These are phyloP conservation scores for Diaporthe sp. DNA, from an alignment of 2,329 filamentous ascomycete species.

Conservation along the genomic window DNA sequence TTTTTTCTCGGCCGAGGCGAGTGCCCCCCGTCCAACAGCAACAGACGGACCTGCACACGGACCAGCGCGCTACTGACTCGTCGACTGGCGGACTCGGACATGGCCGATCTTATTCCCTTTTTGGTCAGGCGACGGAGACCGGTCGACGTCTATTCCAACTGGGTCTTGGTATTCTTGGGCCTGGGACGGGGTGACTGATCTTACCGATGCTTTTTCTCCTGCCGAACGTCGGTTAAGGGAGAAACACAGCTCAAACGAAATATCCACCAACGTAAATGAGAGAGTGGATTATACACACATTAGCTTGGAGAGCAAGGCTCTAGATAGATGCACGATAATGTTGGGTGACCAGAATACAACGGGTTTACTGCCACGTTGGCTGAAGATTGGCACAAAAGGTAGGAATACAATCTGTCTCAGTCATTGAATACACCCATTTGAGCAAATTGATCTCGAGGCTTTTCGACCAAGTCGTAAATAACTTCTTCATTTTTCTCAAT, in stretches of 20 bases:
- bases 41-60: neutral
- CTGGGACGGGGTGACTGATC: neutral
- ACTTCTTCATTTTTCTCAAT: no score
- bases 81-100: constrained; percentile 15
- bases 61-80: constrained; percentile 26
- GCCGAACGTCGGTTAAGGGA: neutral
- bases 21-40: neutral
- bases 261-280: neutral
- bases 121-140: neutral
- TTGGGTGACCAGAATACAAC: neutral
- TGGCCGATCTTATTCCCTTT: constrained; percentile 26
- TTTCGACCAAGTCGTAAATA: no score
- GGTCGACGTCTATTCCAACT: neutral
- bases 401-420: neutral
- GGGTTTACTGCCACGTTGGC: neutral
- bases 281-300: neutral
- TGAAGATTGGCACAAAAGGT: neutral
- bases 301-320: neutral
- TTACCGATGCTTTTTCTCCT: neutral
- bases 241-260: neutral
- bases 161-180: no score
- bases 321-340: no score
- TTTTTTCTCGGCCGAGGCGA: constrained; percentile 19
- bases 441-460: neutral
- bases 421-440: neutral